Evolutionary conservation across 495 filamentous ascomycete genomes (phyloP).

Genomic region (Trichocladium antarcticum): DNA sequence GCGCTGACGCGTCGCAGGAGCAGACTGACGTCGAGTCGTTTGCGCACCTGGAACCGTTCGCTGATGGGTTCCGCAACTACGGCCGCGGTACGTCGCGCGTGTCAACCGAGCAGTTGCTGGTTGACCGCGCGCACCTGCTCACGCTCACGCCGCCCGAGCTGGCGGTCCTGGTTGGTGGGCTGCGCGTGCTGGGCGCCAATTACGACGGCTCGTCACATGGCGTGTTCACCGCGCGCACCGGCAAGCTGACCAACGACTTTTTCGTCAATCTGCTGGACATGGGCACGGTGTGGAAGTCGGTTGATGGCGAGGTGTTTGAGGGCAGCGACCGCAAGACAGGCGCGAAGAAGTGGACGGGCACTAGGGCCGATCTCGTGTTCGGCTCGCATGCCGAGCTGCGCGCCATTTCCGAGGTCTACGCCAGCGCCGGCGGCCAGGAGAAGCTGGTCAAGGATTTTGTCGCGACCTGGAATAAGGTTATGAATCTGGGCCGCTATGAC

Average conservation of each 20-base stretch:
- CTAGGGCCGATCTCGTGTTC: slow-evolving; percentile 57
- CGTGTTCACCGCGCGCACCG: slow-evolving; percentile 51
- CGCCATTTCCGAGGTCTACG: slow-evolving; percentile 58
- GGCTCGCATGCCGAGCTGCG: slow-evolving; percentile 61
- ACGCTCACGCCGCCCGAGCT: slow-evolving; percentile 57
- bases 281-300: slow-evolving; percentile 50
- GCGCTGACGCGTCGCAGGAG: slow-evolving; percentile 44
- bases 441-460: slow-evolving; percentile 63
- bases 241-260: slow-evolving; percentile 62
- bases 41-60: slow-evolving; percentile 47
- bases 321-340: slow-evolving; percentile 57
- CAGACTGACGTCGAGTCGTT: slow-evolving; percentile 55
- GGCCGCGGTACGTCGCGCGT: slow-evolving; percentile 48
- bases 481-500: slow-evolving; percentile 60
- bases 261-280: slow-evolving; percentile 63
- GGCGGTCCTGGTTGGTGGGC: slow-evolving; percentile 54
- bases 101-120: slow-evolving; percentile 51
- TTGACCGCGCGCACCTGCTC: slow-evolving; percentile 57
- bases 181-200: slow-evolving; percentile 55
- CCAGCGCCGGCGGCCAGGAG: slow-evolving; percentile 38
- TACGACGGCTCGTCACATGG: slow-evolving; percentile 52
- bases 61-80: slow-evolving; percentile 68
- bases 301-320: slow-evolving; percentile 44
- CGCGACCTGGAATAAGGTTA: slow-evolving; percentile 58
- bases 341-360: slow-evolving; percentile 54